Base-by-base conservation (phyloP, 176 grass and related monocot genomes). In the Areca catechu region DNA sequence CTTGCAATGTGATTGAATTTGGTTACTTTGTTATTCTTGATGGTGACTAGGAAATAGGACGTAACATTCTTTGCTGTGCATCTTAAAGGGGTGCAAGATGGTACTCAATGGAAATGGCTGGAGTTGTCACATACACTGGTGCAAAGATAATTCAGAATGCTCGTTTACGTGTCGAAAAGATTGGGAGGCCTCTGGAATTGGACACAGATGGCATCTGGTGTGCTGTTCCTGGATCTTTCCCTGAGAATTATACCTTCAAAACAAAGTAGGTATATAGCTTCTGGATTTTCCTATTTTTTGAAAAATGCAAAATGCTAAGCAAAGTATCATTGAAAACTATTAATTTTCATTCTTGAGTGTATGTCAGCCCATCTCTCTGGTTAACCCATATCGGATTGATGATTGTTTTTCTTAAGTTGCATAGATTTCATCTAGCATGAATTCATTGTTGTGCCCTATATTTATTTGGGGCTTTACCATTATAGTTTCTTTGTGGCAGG, bases 61-160 rank as follows among this genome's bases (percentile, higher is more conserved):
- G 24, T 56, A 21, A 52, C 43, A 59, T 49, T 56, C 10, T 66
- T 65, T 67, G 73, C 56, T 81, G 21, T 57, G 73, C 66, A 25
- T 76, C 61, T 28, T 76, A 43, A 63, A 96, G 86, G 82, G 90
- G 92, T 48, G 92, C 92, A 84, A 96, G 92, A 76, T 96, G 92
- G 92, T 96, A 96, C 49, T 96, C 92, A 73, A 96, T 96, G 92
- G 92, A 96, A 90, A 96, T 96, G 92, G 91, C 91, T 76, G 91
- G 91, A 70, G 91, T 96, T 72, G 91, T 96, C 16, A 96, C 91
- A 58, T 96, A 96, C 76, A 96, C 91, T 76, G 91, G 91, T 67
- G 91, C 91, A 1, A 96, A 96, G 63, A 96, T 96, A 53, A 96
- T 96, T 50, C 91, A 96, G 77, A 90, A 96, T 78, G 86, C 91